phyloP scores from a whole-genome alignment of 179 eudicot species.

The Heliamphora pulchella region DNA sequence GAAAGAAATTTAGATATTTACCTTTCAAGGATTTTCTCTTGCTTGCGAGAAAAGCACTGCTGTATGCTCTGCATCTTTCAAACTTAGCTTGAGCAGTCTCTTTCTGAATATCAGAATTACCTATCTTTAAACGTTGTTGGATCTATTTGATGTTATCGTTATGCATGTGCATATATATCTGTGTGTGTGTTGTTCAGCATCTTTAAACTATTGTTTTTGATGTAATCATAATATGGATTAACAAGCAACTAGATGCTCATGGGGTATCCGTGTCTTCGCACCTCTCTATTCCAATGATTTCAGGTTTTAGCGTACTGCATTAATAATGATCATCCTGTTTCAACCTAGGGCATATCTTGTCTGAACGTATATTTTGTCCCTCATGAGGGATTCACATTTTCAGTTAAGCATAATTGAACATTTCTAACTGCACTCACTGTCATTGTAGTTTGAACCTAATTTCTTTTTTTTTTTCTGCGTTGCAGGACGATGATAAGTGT shows the following conservation, averaged over 20 bases:
- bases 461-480: slow-evolving; percentile 20
- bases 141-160: neutral
- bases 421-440: neutral
- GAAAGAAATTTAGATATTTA: neutral
- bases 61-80: neutral
- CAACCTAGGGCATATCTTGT: neutral
- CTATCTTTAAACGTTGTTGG: neutral
- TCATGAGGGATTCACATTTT: neutral
- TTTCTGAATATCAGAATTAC: neutral
- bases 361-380: neutral
- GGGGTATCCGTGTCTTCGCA: neutral
- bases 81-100: neutral
- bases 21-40: neutral
- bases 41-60: neutral
- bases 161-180: no score
- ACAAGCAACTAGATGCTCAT: neutral
- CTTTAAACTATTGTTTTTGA: no score
- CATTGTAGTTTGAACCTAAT: slow-evolving; percentile 9
- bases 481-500: slow-evolving; percentile 66
- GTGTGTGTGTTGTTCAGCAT: no score
- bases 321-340: neutral
- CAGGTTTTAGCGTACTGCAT: neutral
- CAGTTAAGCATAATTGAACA: neutral
- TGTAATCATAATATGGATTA: neutral
- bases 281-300: neutral